Percentiles rank a stretch among this genome's conserved stretches.
Evolutionary conservation across 2,329 filamentous ascomycete species (phyloP).

Genomic region (Ceratocystis lukuohia): DNA sequence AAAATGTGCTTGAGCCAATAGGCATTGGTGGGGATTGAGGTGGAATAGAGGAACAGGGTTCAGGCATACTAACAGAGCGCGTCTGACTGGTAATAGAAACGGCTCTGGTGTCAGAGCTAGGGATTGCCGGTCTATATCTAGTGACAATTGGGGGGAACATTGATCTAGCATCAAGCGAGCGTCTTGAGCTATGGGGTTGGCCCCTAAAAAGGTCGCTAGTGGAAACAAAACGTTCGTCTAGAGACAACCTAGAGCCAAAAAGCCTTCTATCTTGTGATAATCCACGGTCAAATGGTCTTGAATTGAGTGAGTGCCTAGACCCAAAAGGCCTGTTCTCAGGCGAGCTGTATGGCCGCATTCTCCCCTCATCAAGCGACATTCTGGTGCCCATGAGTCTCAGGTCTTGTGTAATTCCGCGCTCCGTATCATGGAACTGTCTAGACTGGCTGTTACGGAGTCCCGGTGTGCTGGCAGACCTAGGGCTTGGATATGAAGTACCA

Average conservation of each 20-base stretch:
- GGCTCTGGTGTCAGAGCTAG: background rate
- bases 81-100: background rate
- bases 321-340: no score
- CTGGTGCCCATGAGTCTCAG: background rate
- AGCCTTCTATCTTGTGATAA: background rate
- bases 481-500: conserved; percentile 1
- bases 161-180: background rate
- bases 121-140: background rate
- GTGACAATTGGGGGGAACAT: conserved; percentile 1
- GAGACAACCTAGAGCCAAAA: background rate
- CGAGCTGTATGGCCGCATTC: background rate
- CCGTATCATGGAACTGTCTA: background rate
- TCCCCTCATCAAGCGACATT: background rate
- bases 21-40: background rate
- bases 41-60: background rate
- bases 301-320: background rate
- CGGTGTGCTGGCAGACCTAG: background rate
- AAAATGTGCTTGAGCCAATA: conserved; percentile 16
- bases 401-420: background rate
- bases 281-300: background rate
- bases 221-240: background rate
- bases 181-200: background rate
- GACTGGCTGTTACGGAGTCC: background rate
- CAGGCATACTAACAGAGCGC: background rate
- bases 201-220: no score